Percentiles rank a stretch among this genome's conserved stretches.
Conservation (phyloP, 2,329 filamentous ascomycete genomes). For the Knufia petricola region DNA sequence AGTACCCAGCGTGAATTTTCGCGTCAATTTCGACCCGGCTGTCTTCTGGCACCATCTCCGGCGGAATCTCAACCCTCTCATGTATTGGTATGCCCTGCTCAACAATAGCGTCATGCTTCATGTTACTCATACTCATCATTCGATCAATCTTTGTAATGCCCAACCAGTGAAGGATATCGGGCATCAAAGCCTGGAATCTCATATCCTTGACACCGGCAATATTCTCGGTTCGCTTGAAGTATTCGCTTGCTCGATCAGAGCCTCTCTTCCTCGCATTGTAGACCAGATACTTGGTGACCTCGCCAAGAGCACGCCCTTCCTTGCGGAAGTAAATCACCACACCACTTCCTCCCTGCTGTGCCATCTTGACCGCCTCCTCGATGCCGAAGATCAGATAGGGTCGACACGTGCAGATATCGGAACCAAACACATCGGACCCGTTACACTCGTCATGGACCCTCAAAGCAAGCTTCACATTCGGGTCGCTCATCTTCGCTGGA, state of each 20-base stretch:
- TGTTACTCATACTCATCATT: conserved; percentile 96
- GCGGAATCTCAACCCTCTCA: conserved; percentile 83
- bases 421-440: conserved; percentile 93
- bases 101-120: conserved; percentile 45
- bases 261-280: conserved; percentile 42
- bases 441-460: conserved; percentile 88
- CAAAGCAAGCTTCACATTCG: conserved; percentile 68
- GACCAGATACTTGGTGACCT: conserved; percentile 83
- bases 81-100: conserved; percentile 58
- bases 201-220: conserved; percentile 94
- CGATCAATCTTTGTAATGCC: conserved; percentile 97
- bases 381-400: conserved; percentile 96
- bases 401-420: conserved; percentile 87
- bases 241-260: conserved; percentile 61
- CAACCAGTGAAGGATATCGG: conserved; percentile 94
- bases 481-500: conserved; percentile 84
- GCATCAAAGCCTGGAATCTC: conserved; percentile 97
- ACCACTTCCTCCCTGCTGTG: conserved; percentile 83
- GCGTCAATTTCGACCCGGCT: conserved; percentile 97
- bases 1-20: conserved; percentile 84
- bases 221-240: conserved; percentile 96
- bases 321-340: conserved; percentile 99
- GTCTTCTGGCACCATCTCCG: conserved; percentile 87
- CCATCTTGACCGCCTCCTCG: conserved; percentile 93
- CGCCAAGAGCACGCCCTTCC: conserved; percentile 85